Conservation (phyloP, 2,329 filamentous ascomycete genomes). For the Coniosporium uncinatum region DNA sequence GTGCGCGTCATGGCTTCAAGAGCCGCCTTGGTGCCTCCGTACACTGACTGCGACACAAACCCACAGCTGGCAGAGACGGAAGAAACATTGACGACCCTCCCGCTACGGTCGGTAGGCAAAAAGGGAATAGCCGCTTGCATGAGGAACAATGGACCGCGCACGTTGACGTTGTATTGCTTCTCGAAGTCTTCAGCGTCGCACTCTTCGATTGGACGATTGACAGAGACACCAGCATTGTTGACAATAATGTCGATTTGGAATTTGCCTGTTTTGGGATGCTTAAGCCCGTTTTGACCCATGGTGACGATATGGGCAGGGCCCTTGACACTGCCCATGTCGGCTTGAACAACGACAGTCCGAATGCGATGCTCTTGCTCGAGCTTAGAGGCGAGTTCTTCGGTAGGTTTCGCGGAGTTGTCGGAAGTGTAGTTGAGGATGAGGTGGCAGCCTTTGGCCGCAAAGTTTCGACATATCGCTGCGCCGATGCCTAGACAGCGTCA, state of each 20-base stretch:
- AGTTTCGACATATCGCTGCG: constrained; percentile 57
- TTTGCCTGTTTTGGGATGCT: constrained; percentile 42
- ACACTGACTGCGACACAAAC: constrained; percentile 53
- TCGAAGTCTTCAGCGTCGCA: constrained; percentile 63
- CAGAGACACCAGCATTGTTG: constrained; percentile 73
- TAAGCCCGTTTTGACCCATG: constrained; percentile 53
- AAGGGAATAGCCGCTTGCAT: constrained; percentile 67
- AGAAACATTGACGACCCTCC: constrained; percentile 57
- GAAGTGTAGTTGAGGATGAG: constrained; percentile 70
- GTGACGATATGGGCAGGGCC: constrained; percentile 55
- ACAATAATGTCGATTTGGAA: constrained; percentile 78
- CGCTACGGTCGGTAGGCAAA: constrained; percentile 63
- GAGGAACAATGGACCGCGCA: constrained; percentile 73
- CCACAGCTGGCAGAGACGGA: constrained; percentile 53
- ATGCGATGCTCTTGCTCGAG: constrained; percentile 54
- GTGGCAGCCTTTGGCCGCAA: constrained; percentile 64
- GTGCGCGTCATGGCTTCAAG: constrained; percentile 65
- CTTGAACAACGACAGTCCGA: constrained; percentile 58
- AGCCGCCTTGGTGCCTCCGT: constrained; percentile 62
- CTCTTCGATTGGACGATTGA: constrained; percentile 60
- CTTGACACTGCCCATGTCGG: constrained; percentile 60
- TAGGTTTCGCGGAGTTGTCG: constrained; percentile 47
- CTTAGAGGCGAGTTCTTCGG: constrained; percentile 46
- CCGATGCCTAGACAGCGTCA: constrained; percentile 56
- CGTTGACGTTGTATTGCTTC: constrained; percentile 72